Base-by-base conservation (phyloP, 2,329 filamentous ascomycete genomes). In the Colletotrichum sublineola region DNA sequence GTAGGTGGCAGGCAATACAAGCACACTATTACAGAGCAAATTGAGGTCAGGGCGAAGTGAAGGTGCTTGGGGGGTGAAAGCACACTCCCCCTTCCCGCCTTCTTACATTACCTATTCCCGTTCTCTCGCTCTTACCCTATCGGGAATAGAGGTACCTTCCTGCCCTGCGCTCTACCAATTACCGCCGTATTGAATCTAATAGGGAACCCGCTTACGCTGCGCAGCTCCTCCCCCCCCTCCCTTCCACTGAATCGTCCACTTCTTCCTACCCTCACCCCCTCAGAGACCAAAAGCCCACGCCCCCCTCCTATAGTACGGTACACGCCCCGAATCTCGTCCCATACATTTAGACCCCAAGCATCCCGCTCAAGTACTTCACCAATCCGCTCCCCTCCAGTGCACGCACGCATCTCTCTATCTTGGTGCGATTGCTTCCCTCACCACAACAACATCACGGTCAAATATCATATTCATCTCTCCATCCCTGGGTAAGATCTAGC, bases 121-220 rank as follows among this genome's bases (percentile, higher is more conserved):
- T 31, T 53, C 29, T 36, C 44, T 31, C n/a, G 11, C 60, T 36
- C 33, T 52, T 20, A 11, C 58, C 7, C 18, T n/a, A 24, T 33
- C 31, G 33, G 46, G 46, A 14, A 38, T 42, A 44, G 42, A 44
- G 42, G 42, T 52, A 68, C 52, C 31, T 36, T 46, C 50, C 24
- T 62, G 63, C 53, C 33, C 38, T 46, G 44, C 44, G 38, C 40
- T 65, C 68, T 60, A 64, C 72, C 72, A 73, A 72, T 74, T 74
- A 68, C 64, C 64, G 68, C 55, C 62, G 63, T 60, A 73, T 73
- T 68, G 58, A 74, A 72, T 60, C 58, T 74, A 74, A 73, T 74
- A 64, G 50, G 20, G 64, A 58, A 61, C 57, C 68, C 64, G 60
- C 63, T 68, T 48, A 61, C 58, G 46, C 63, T 33, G 36, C n/a